These are phyloP conservation scores for Metarhizium robertsii DNA, from an alignment of 2,329 filamentous ascomycete species.

Conservation along the genomic window DNA sequence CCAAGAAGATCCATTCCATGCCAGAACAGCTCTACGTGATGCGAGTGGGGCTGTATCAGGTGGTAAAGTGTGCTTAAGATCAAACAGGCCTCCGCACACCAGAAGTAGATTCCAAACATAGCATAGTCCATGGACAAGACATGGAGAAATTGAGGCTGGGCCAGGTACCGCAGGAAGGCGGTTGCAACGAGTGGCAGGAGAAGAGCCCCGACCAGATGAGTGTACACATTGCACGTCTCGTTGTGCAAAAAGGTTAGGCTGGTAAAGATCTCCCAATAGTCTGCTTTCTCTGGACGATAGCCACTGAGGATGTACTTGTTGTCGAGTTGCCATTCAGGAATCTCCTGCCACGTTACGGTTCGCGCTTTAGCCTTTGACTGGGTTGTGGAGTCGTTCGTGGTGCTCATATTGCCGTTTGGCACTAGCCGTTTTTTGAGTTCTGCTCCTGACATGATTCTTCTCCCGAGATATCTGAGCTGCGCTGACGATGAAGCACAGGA, in stretches of 20 bases:
- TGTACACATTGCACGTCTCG: too few relatives aligned
- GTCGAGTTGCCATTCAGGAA: slow-evolving; percentile 4
- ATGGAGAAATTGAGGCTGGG: too few relatives aligned
- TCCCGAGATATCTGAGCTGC: neutral
- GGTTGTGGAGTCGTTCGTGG: neutral
- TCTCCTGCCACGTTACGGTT: slow-evolving; percentile 5
- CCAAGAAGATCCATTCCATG: slow-evolving; percentile 7
- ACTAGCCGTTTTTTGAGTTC: neutral
- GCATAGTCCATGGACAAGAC: too few relatives aligned
- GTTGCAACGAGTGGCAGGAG: too few relatives aligned
- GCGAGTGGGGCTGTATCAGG: slow-evolving; percentile 8
- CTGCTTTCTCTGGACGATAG: too few relatives aligned
- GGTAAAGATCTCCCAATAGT: too few relatives aligned
- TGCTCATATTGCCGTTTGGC: neutral
- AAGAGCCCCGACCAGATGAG: too few relatives aligned
- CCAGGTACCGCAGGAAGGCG: too few relatives aligned
- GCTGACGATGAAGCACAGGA: neutral
- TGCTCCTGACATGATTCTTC: neutral
- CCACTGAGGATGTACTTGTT: too few relatives aligned
- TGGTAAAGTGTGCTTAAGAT: slow-evolving; percentile 10
- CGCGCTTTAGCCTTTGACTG: slow-evolving; percentile 1
- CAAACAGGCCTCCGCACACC: slow-evolving; percentile 9
- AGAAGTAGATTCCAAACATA: slow-evolving; percentile 5
- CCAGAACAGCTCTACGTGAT: slow-evolving; percentile 4
- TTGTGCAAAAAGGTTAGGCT: too few relatives aligned